Base-by-base conservation (phyloP, 306 rosid species). In the Coriaria nepalensis region DNA sequence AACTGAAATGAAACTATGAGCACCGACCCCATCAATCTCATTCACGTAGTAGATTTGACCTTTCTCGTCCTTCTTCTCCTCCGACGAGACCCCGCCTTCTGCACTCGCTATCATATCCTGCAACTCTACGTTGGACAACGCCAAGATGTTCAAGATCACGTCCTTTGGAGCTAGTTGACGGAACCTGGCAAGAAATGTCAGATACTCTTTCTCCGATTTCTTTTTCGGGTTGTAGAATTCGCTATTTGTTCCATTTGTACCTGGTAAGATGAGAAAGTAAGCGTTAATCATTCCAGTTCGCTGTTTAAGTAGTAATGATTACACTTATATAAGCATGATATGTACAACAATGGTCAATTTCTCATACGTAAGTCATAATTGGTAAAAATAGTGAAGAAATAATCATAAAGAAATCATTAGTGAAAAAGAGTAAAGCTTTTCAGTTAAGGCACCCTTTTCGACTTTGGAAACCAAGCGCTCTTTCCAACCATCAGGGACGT, bases 191-290 rank as follows among this genome's bases (percentile, higher is more conserved):
- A 90, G 80, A 67, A 52, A 84, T 2, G 93, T 81, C 13, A 90
- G 58, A 66, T 84, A 90, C 65, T 90, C 87, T 54, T 69, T 81
- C 73, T 84, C 97, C 0, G 77, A 2, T 40, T 29, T 79, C 56
- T 79, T 90, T 76, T 77, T 90, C 1, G 94, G 94, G 68, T 90
- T 81, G 53, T 74, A 84, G 70, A 90, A 90, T 45, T 90, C 92
- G 12, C 92, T 79, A 56, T 84, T 93, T 0, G 95, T 79, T 35
- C 92, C 95, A 40, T 81, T 84, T 2, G 79, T 68, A 5, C 79
- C 79, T 68, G 47, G 41, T 4, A n/a, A 6, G 47, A 13, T 9
- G 47, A 43, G 11, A 10, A 43, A 43, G 46, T 8, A 13, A 10
- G 46, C 2, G n/a, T 10, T 2, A 43, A 20, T 1, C 29, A 20